Percentiles rank a stretch among this genome's conserved stretches.
These are phyloP conservation scores for Hygrocybe punicea DNA, from an alignment of 768 basidiomycete genomes.

Conservation along the genomic window DNA sequence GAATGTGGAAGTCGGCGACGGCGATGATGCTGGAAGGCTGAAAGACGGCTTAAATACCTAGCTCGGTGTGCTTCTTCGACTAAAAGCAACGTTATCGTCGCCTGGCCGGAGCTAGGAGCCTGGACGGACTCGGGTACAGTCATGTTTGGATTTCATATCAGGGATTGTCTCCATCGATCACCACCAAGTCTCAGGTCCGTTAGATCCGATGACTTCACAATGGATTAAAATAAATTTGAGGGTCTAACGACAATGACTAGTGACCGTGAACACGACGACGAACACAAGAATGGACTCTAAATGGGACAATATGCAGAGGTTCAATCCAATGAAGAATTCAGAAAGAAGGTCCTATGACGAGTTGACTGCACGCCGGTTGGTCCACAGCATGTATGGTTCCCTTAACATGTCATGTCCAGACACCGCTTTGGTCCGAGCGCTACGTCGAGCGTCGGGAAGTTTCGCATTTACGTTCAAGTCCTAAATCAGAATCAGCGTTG, in stretches of 20 bases:
- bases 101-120: no score
- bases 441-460: constrained; percentile 76
- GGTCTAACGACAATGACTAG: no score
- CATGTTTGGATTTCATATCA: background rate
- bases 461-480: constrained; percentile 67
- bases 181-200: background rate
- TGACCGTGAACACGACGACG: no score
- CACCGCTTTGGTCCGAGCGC: constrained; percentile 61
- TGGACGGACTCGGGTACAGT: no score
- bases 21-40: constrained; percentile 4
- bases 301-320: no score
- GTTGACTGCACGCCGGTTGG: constrained; percentile 68
- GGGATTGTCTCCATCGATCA: background rate
- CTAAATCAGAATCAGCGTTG: constrained; percentile 35
- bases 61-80: background rate
- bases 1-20: no score
- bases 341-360: constrained; percentile 26
- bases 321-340: background rate
- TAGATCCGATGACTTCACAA: no score
- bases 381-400: constrained; percentile 88
- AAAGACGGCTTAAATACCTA: background rate
- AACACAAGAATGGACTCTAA: no score
- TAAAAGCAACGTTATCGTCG: no score
- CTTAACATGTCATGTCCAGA: constrained; percentile 61
- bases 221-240: no score